Percentiles rank a stretch among this genome's conserved stretches.
Conservation (phyloP, 176 grass and related monocot genomes). For the Musa schizocarpa region DNA sequence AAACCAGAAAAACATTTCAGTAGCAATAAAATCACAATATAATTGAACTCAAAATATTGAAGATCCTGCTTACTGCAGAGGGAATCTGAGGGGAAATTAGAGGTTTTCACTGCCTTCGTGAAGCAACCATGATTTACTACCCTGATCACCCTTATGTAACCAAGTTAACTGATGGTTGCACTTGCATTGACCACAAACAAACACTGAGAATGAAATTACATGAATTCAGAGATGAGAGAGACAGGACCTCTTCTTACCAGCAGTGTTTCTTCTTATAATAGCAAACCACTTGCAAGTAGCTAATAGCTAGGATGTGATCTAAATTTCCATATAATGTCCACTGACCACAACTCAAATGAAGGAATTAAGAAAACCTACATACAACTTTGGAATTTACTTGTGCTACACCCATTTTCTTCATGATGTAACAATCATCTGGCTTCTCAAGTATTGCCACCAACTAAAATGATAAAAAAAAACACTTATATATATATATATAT, state of each 20-base stretch:
- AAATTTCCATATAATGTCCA: background rate
- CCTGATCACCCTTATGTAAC: slow-evolving; percentile 1
- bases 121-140: background rate
- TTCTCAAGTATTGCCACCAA: slow-evolving; percentile 19
- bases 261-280: background rate
- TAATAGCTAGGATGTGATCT: background rate
- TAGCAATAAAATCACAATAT: background rate
- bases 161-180: background rate
- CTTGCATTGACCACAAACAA: background rate
- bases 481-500: background rate
- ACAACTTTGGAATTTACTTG: slow-evolving; percentile 1
- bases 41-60: background rate
- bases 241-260: background rate
- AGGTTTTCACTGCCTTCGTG: background rate
- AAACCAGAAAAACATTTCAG: slow-evolving; percentile 3
- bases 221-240: background rate
- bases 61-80: background rate
- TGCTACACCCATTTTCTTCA: slow-evolving; percentile 8
- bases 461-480: slow-evolving; percentile 12
- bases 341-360: background rate
- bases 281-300: background rate
- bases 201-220: background rate
- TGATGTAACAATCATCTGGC: background rate
- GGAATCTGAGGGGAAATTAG: background rate
- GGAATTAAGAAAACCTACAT: slow-evolving; percentile 1